A percentile compares a stretch with the other conserved stretches of the same genome.
Conservation (phyloP, 1,139 yeast species). For the Zygosaccharomyces sapae region DNA sequence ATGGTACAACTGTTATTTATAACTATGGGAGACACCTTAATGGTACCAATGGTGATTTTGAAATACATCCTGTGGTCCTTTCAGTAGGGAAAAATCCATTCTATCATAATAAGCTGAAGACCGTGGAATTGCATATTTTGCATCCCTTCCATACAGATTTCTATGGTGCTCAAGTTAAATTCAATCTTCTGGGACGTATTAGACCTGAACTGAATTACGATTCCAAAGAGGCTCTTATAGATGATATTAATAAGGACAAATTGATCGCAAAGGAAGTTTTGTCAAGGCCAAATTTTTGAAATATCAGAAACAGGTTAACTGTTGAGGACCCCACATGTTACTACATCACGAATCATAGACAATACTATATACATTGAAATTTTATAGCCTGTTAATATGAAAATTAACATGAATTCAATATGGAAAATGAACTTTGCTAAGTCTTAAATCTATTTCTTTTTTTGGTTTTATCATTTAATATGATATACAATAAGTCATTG, state of each 20-base stretch:
- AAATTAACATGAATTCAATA: too few species aligned
- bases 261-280: conserved; percentile 56
- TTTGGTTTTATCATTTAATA: too few species aligned
- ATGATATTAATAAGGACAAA: conserved; percentile 80
- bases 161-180: conserved; percentile 74
- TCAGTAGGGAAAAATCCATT: conserved; percentile 96
- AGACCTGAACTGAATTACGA: conserved; percentile 89
- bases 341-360: too few species aligned
- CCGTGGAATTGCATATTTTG: conserved; percentile 84
- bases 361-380: too few species aligned
- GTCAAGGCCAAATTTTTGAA: conserved; percentile 11
- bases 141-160: conserved; percentile 65
- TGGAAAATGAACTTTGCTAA: too few species aligned
- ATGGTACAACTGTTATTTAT: conserved; percentile 46
- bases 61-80: conserved; percentile 79
- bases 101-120: conserved; percentile 58
- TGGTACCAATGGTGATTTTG: conserved; percentile 40
- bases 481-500: too few species aligned
- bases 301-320: conserved; percentile 4
- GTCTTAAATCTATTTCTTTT: too few species aligned
- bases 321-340: too few species aligned
- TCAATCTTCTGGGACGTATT: conserved; percentile 77
- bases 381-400: too few species aligned
- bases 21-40: conserved; percentile 57
- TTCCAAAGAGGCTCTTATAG: conserved; percentile 78